Base-by-base conservation (phyloP, 1,284 basidiomycete species). In the Marasmius fiardii region DNA sequence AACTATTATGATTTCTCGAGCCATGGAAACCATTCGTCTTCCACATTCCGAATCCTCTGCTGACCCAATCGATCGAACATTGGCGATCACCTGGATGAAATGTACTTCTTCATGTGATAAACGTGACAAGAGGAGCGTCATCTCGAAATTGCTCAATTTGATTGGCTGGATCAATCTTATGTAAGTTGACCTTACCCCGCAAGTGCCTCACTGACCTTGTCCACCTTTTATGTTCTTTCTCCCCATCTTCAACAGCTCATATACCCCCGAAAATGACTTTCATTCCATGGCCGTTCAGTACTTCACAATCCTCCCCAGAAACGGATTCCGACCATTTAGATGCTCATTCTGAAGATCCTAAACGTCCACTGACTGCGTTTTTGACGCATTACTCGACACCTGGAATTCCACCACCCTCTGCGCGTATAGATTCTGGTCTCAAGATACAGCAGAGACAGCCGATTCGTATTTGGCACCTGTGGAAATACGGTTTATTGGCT, bases 331-430 rank as follows among this genome's bases (percentile, higher is more conserved):
- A 7, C 7, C 31, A 39, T 31, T 43, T 43, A 14, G 23, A 33
- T 18, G 21, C 24, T 18, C 43, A 44, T 47, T 37, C 49, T 31
- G 31, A 51, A 39, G 43, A 45, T 47, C 21, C 34, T 26, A 34
- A 53, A 54, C 35, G 48, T 24, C 43, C 56, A 7, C 31, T 62
- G 57, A 44, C 67, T 43, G 62, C 65, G 14, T 71, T 81, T 43
- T 71, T 90, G 8, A 74, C 73, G 28, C 78, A 88, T 64, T 92
- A 85, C 64, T 80, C 83, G 55, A 83, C 74, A n/a, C 84, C 85
- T 11, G 85, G 85, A 31, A 72, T 85, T 18, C 71, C 80, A 20
- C 85, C 85, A 0, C 87, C 88, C 0, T 88, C 86, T 18, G 76
- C 88, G 52, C 80, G 90, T 49, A 74, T 90, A 37, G 81, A 89